Evolutionary conservation across 208 protist genomes (phyloP), one percentile per base, ranked within the genome.

Genomic region (Leishmania lainsoni): DNA sequence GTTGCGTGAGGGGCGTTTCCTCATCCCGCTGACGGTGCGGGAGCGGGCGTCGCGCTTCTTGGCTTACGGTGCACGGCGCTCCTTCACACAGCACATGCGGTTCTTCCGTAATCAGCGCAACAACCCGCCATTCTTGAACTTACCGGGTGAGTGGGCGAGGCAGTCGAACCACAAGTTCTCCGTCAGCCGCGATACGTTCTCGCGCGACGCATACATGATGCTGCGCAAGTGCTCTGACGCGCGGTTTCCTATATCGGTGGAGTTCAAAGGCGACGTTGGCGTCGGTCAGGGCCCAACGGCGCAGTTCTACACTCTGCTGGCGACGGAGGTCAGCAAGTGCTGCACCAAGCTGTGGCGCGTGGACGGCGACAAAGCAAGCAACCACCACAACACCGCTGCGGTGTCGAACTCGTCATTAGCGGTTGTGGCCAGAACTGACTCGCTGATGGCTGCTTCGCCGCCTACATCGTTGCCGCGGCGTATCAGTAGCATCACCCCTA

Each of bases 191-290:
- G 84, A 86, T 1, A 49, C 52, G 51, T 90, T 98, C 63, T 59
- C 93, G 35, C 76, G 90, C 5, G 92, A 95, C 66, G 93, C 95
- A 9, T 91, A 87, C 76, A 87, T 75, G 26, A 84, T 93, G 71
- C 85, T 98, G 45, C 86, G 86, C 77, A 95, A 95, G 76, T 84
- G 81, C 76, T 85, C 89, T 8, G 95, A 96, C 48, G 82, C 87
- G 39, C 83, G 94, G 8, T 84, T 91, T n/a, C 90, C 94, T 12
- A 86, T 98, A 52, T 96, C 94, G 29, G 83, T 98, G 61, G 92
- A 97, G 79, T 98, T 97, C 83, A 86, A 92, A 39, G 96, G 94
- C 12, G 96, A 98, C 70, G 88, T 96, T 52, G 96, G 95, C 20
- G 91, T 95, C 26, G 96, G 96, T 0, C 91, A 96, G 54, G 96